Base-by-base conservation (phyloP, 1,139 yeast genomes). In the Candida buenavistaensis region DNA sequence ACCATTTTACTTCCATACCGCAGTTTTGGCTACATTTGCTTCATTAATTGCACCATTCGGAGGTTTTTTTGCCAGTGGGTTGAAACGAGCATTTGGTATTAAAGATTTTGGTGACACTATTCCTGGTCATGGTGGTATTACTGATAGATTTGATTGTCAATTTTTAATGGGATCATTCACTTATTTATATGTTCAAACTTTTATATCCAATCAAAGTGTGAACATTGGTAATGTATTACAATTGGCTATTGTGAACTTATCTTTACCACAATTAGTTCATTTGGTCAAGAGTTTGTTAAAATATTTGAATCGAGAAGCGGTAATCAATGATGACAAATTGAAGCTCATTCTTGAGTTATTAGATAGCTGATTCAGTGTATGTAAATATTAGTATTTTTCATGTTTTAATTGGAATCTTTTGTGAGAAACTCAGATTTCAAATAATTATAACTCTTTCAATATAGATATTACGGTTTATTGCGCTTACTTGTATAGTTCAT, bases 41-140 rank as follows among this genome's bases (percentile, higher is more conserved):
- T 90, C 97, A 1, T 73, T 94, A 46, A 84, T 92, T 59, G 99
- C 99, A 2, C 99, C 99, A 39, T 92, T 92, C 57, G 99, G 99
- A 36, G 99, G 99, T 1, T 92, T 92, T 60, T 92, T 92, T 52
- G 98, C 98, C 3, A 84, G 95, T 33, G 99, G 98, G 10, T 73
- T 94, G 51, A 92, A 92, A 68, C 81, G 99, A 61, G 89, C 97
- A n/a, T 90, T 92, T 66, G 86, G 94, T 52, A 90, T 90, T 39
- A 67, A 74, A 46, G 55, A 62, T 48, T 46, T 57, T 49, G 57
- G 68, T 55, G 59, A 56, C 44, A 54, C 69, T 44, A 45, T 68
- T 52, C 73, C 51, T 19, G 99, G 99, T 24, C 99, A 92, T 55
- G 99, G 99, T 43, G 99, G 99, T 46, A 81, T 92, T 46, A 90